These are phyloP conservation scores for Suillus fuscotomentosus DNA, from an alignment of 768 basidiomycete species.

Conservation along the genomic window DNA sequence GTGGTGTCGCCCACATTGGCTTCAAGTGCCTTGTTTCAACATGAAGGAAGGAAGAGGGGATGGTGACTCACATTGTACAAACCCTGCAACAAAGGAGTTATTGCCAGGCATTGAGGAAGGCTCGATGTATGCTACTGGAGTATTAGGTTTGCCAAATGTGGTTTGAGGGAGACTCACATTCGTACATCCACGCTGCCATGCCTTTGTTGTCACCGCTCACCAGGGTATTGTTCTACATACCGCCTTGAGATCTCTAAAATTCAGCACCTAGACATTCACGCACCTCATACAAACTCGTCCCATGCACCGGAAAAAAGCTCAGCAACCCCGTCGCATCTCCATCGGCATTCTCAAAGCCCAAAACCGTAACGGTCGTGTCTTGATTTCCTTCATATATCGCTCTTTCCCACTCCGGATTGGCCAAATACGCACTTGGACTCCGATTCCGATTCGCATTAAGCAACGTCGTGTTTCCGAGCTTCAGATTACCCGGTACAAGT, in stretches of 20 bases:
- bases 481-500: conserved; percentile 57
- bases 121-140: conserved; percentile 52
- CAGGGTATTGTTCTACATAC: conserved; percentile 71
- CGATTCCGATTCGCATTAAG: conserved; percentile 71
- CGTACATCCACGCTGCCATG: conserved; percentile 80
- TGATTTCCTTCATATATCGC: conserved; percentile 67
- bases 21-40: conserved; percentile 24
- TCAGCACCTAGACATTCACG: background rate
- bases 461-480: conserved; percentile 68
- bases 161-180: conserved; percentile 42
- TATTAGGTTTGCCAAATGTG: background rate
- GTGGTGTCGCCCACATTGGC: conserved; percentile 82
- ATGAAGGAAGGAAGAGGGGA: conserved; percentile 6
- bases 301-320: conserved; percentile 78
- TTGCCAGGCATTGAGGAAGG: conserved; percentile 68
- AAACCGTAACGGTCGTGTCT: conserved; percentile 70
- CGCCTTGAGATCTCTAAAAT: background rate
- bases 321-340: conserved; percentile 65
- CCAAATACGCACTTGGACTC: conserved; percentile 72
- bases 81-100: conserved; percentile 70
- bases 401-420: conserved; percentile 70
- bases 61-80: conserved; percentile 58
- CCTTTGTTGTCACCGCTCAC: conserved; percentile 83
- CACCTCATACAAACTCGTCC: conserved; percentile 78
- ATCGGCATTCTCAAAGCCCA: conserved; percentile 59